Conservation (phyloP, 2,329 filamentous ascomycete genomes). For the Pseudogymnoascus sp. region DNA sequence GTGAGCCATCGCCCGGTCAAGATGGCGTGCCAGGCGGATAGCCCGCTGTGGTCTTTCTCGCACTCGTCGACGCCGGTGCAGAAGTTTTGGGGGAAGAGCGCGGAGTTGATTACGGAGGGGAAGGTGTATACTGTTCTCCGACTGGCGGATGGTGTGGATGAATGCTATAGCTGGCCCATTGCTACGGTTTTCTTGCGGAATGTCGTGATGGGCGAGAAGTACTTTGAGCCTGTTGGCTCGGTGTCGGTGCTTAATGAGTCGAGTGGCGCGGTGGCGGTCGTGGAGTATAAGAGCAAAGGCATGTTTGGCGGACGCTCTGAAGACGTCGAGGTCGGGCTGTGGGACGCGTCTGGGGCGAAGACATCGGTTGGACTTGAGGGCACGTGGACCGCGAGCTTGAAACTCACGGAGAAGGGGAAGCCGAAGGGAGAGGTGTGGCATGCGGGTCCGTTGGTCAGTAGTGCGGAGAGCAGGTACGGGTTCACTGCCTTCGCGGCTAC, state of each 20-base stretch:
- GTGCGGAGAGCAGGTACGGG: slow-evolving; percentile 74
- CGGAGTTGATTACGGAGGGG: slow-evolving; percentile 88
- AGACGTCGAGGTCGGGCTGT: slow-evolving; percentile 72
- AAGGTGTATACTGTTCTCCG: slow-evolving; percentile 70
- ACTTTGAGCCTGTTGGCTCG: slow-evolving; percentile 85
- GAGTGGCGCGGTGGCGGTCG: slow-evolving; percentile 72
- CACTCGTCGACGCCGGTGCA: slow-evolving; percentile 85
- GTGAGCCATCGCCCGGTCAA: slow-evolving; percentile 87
- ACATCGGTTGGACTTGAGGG: slow-evolving; percentile 64
- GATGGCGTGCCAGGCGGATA: slow-evolving; percentile 88
- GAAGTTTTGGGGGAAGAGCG: slow-evolving; percentile 98
- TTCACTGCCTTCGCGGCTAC: slow-evolving; percentile 78
- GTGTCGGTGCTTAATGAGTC: slow-evolving; percentile 83
- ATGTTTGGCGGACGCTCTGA: slow-evolving; percentile 96
- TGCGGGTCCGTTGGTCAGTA: slow-evolving; percentile 68
- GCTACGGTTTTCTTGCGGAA: slow-evolving; percentile 90
- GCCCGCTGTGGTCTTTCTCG: slow-evolving; percentile 73
- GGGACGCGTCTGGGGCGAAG: slow-evolving; percentile 56
- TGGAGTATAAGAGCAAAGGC: slow-evolving; percentile 87
- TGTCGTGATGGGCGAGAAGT: slow-evolving; percentile 96
- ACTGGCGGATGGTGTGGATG: slow-evolving; percentile 57
- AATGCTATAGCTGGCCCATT: slow-evolving; percentile 80
- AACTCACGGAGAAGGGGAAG: slow-evolving; percentile 56
- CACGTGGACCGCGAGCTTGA: slow-evolving; percentile 75
- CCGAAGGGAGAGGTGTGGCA: slow-evolving; percentile 67